Percentiles rank a stretch among this genome's conserved stretches.
phyloP scores from a whole-genome alignment of 805 yeast species.

The Candida railenensis region DNA sequence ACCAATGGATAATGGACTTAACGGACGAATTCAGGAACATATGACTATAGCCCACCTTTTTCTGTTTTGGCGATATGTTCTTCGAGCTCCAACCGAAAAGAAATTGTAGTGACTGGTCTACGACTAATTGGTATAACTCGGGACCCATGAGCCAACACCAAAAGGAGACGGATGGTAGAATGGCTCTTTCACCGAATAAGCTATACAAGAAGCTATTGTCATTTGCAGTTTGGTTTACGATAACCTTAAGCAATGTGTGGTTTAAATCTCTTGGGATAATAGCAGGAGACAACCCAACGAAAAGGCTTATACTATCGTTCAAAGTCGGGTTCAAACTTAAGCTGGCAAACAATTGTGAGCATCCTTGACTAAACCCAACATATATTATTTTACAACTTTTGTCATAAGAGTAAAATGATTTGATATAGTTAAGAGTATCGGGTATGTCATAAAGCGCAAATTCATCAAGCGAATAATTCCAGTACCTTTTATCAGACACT shows the following conservation, averaged over 20 bases:
- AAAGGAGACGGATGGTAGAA: conserved; percentile 27
- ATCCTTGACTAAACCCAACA: conserved; percentile 32
- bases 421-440: conserved; percentile 22
- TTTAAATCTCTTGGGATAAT: conserved; percentile 23
- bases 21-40: conserved; percentile 30
- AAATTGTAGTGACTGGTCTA: conserved; percentile 20
- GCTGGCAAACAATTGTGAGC: conserved; percentile 31
- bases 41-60: conserved; percentile 27
- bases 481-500: conserved; percentile 21
- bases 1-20: conserved; percentile 30
- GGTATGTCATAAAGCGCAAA: conserved; percentile 32
- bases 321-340: conserved; percentile 24
- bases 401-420: conserved; percentile 11
- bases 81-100: conserved; percentile 28
- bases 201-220: conserved; percentile 23
- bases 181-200: conserved; percentile 27
- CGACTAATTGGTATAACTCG: conserved; percentile 19
- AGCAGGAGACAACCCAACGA: conserved; percentile 31
- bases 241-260: conserved; percentile 22
- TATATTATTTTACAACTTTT: conserved; percentile 17
- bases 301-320: conserved; percentile 19
- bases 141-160: conserved; percentile 25
- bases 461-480: conserved; percentile 33
- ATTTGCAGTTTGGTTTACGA: conserved; percentile 24
- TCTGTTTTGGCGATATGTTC: conserved; percentile 22